phyloP scores from a whole-genome alignment of 306 rosid genomes.

The Rosa multiflora region DNA sequence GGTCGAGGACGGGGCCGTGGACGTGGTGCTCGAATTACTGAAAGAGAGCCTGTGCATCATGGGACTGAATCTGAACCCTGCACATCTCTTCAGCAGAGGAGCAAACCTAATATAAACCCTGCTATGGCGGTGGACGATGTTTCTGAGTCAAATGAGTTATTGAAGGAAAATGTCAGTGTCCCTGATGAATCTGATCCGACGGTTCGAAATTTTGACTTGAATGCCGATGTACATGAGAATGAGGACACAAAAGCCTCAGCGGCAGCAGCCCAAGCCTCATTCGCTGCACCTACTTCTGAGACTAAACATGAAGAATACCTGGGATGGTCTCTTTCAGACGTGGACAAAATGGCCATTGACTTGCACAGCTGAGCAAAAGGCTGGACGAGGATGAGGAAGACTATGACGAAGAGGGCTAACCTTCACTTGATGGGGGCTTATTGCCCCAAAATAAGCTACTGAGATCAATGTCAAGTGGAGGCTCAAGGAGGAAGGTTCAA shows the following conservation, averaged over 20 bases:
- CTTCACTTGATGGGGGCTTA: background rate
- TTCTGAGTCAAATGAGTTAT: constrained; percentile 39
- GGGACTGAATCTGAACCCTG: constrained; percentile 66
- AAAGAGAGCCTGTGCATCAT: constrained; percentile 55
- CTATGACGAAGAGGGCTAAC: constrained; percentile 80
- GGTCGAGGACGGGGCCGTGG: constrained; percentile 98
- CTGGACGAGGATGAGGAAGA: constrained; percentile 93
- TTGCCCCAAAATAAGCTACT: constrained; percentile 3
- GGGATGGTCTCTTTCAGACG: constrained; percentile 87
- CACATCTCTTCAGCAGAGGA: constrained; percentile 47
- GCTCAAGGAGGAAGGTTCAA: constrained; percentile 35
- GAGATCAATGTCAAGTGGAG: constrained; percentile 35
- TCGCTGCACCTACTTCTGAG: constrained; percentile 53
- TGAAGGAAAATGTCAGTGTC: constrained; percentile 40
- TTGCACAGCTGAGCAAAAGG: constrained; percentile 58
- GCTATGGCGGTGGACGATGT: constrained; percentile 39
- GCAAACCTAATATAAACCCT: constrained; percentile 40
- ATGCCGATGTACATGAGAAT: constrained; percentile 42
- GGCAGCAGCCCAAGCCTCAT: constrained; percentile 36
- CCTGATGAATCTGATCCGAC: constrained; percentile 45
- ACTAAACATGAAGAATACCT: constrained; percentile 69
- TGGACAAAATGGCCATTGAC: constrained; percentile 94
- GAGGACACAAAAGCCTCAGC: constrained; percentile 41
- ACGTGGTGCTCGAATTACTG: constrained; percentile 55
- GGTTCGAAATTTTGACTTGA: constrained; percentile 51